Conservation (phyloP, 2,329 filamentous ascomycete genomes). For the Calonectria multiphialidica region DNA sequence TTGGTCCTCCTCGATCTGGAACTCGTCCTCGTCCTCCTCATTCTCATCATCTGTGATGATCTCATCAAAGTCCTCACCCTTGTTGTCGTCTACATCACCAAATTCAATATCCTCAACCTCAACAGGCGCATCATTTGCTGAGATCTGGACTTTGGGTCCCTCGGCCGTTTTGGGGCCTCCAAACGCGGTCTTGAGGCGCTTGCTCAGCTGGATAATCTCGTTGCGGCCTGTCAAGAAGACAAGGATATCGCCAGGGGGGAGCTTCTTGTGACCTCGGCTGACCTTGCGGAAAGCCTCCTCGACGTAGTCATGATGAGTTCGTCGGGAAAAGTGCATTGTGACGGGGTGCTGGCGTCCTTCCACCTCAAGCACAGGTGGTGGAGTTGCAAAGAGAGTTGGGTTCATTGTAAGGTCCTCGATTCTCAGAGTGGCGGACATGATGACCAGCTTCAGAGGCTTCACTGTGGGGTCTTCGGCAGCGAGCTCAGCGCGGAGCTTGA, state of each 20-base stretch:
- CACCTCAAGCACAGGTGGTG: conserved; percentile 88
- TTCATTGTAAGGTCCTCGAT: conserved; percentile 94
- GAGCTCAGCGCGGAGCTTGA: conserved; percentile 84
- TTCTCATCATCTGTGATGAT: conserved; percentile 69
- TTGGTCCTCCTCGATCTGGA: conserved; percentile 75
- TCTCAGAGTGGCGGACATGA: conserved; percentile 96
- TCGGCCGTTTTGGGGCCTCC: conserved; percentile 67
- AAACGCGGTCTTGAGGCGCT: conserved; percentile 78
- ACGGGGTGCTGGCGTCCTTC: conserved; percentile 95
- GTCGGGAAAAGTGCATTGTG: conserved; percentile 87
- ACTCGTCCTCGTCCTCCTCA: conserved; percentile 72
- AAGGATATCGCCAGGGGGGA: conserved; percentile 90
- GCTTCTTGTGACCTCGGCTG: conserved; percentile 85
- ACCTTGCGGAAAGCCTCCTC: conserved; percentile 93
- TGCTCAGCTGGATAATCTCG: conserved; percentile 88
- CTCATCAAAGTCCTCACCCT: conserved; percentile 71
- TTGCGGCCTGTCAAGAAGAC: conserved; percentile 95
- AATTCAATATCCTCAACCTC: conserved; percentile 92
- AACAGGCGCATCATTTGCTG: conserved; percentile 80
- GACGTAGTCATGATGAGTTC: conserved; percentile 87
- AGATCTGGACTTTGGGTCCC: conserved; percentile 78
- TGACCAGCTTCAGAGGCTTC: conserved; percentile 89
- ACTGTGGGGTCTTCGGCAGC: conserved; percentile 76
- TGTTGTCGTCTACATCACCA: conserved; percentile 75
- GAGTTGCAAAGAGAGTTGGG: conserved; percentile 78